Evolutionary conservation across 75 land plant genomes (phyloP).

Genomic region (Pinus tabuliformis): DNA sequence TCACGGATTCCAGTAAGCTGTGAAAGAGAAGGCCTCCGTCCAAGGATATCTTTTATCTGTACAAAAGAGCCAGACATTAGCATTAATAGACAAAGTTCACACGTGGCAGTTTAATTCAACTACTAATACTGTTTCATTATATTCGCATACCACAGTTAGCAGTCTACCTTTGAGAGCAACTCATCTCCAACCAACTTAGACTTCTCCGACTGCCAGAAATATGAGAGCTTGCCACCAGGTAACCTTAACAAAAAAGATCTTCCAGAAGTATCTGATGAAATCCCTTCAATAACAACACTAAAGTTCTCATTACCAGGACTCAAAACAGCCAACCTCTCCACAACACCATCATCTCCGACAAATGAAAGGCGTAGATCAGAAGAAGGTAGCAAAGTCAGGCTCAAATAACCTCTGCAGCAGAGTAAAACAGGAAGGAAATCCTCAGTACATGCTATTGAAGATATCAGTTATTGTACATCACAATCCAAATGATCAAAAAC

Average conservation of each 20-base stretch:
- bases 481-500: neutral
- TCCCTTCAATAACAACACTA: slow-evolving; percentile 41
- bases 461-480: neutral
- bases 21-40: slow-evolving; percentile 61
- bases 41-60: slow-evolving; percentile 86
- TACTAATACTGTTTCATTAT: neutral
- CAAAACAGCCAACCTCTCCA: slow-evolving; percentile 60
- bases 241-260: slow-evolving; percentile 67
- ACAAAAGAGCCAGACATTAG: neutral
- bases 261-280: slow-evolving; percentile 71
- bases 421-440: neutral
- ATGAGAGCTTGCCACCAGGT: slow-evolving; percentile 27
- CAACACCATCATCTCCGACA: slow-evolving; percentile 63
- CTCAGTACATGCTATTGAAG: neutral
- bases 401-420: slow-evolving; percentile 67
- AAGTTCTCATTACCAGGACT: slow-evolving; percentile 29
- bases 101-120: neutral
- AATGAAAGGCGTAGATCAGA: slow-evolving; percentile 83
- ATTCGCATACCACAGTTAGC: neutral
- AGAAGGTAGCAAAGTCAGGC: slow-evolving; percentile 72
- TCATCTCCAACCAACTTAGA: slow-evolving; percentile 61
- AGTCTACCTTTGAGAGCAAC: slow-evolving; percentile 62
- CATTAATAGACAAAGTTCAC: slow-evolving; percentile 1
- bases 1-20: slow-evolving; percentile 86
- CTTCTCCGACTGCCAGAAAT: slow-evolving; percentile 91